A percentile compares a stretch with the other conserved stretches of the same genome.
Conservation (phyloP, 1,139 yeast species). For the Zygoascus hellenicus region DNA sequence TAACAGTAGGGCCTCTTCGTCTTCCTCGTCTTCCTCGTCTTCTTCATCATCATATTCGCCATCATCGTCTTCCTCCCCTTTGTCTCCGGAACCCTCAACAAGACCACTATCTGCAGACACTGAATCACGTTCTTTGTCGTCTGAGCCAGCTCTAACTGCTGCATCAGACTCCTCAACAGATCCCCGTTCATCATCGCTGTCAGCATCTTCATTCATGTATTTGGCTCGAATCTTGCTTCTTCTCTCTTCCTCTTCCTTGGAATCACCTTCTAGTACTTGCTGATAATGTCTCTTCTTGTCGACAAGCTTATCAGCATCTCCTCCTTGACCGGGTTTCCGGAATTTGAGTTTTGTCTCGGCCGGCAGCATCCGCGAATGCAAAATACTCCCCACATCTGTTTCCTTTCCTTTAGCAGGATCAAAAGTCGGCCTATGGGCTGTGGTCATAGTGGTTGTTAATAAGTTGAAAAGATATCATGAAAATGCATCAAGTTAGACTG, state of each 20-base stretch:
- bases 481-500: too few species aligned
- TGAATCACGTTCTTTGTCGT: background rate
- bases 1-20: slow-evolving; percentile 37
- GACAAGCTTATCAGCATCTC: slow-evolving; percentile 24
- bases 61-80: slow-evolving; percentile 23
- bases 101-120: background rate
- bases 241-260: slow-evolving; percentile 12
- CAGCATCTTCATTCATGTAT: background rate
- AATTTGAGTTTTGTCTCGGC: slow-evolving; percentile 66
- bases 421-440: slow-evolving; percentile 85
- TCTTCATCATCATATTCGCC: slow-evolving; percentile 20
- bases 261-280: slow-evolving; percentile 14
- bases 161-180: slow-evolving; percentile 46
- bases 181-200: slow-evolving; percentile 14
- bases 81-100: slow-evolving; percentile 11
- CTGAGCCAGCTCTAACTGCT: slow-evolving; percentile 14
- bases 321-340: slow-evolving; percentile 40
- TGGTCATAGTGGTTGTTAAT: slow-evolving; percentile 49
- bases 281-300: slow-evolving; percentile 19
- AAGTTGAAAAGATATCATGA: too few species aligned
- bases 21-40: slow-evolving; percentile 22
- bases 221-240: slow-evolving; percentile 14
- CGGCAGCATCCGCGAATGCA: slow-evolving; percentile 64
- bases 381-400: slow-evolving; percentile 41
- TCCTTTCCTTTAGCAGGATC: slow-evolving; percentile 76